phyloP scores from a whole-genome alignment of 441 rosid genomes.

The Pelargonium citronellum region DNA sequence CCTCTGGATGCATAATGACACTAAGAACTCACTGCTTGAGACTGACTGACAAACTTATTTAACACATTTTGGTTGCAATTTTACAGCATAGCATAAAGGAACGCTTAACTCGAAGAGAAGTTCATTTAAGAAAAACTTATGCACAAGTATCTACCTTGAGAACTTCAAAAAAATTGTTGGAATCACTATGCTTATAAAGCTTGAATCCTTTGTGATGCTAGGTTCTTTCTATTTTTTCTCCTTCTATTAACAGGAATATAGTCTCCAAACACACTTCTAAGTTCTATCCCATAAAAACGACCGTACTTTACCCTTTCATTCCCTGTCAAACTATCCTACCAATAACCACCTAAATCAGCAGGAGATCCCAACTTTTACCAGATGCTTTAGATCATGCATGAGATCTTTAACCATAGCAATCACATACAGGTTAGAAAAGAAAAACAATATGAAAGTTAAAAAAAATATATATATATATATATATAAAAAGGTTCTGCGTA shows the following conservation, averaged over 20 bases:
- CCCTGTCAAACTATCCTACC: not conserved
- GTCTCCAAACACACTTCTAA: not conserved
- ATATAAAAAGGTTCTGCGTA: too few relatives aligned
- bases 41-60: too few relatives aligned
- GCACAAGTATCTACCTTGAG: not conserved
- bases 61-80: too few relatives aligned
- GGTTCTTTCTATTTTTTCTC: not conserved
- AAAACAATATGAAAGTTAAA: too few relatives aligned
- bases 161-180: not conserved
- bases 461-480: too few relatives aligned
- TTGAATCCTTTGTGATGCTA: not conserved
- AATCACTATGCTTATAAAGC: not conserved
- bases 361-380: not conserved
- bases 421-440: too few relatives aligned
- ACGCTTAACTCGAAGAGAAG: not conserved
- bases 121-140: not conserved
- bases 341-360: not conserved
- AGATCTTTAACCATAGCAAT: not conserved
- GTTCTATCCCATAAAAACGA: not conserved
- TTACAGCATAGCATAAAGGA: not conserved
- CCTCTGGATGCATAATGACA: not conserved
- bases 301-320: not conserved
- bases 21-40: not conserved
- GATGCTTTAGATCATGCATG: not conserved
- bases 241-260: not conserved